phyloP scores from a whole-genome alignment of 169 alveolate genomes.

The Besnoitia besnoiti region DNA sequence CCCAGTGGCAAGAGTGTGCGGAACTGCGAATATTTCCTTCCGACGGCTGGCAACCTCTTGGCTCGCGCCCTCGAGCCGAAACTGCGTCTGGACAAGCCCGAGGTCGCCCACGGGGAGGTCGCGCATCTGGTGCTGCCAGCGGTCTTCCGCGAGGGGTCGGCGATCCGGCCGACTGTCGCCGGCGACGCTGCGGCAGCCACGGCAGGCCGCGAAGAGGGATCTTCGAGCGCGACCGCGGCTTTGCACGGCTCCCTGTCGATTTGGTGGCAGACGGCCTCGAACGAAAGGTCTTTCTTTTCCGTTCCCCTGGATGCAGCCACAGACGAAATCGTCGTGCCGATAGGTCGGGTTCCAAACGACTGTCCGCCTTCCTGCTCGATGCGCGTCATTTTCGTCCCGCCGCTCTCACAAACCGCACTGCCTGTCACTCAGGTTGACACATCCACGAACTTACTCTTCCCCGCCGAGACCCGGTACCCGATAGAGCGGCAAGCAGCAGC shows the following conservation, averaged over 20 bases:
- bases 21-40: neutral
- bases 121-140: neutral
- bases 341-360: neutral
- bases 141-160: neutral
- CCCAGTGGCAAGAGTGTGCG: neutral
- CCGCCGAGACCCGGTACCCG: neutral
- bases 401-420: neutral
- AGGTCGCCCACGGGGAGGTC: neutral
- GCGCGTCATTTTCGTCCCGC: neutral
- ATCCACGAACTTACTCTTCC: neutral
- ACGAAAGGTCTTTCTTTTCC: neutral
- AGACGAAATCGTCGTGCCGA: neutral
- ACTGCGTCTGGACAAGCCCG: neutral
- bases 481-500: neutral
- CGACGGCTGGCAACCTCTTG: neutral
- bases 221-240: neutral
- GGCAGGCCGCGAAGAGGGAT: neutral
- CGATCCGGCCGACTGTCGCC: neutral
- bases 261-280: neutral
- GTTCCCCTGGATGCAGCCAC: neutral
- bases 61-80: neutral
- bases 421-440: neutral
- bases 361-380: neutral
- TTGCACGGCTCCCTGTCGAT: neutral
- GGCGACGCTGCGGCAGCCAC: neutral